Conservation (phyloP, 331 rosid genomes). For the Erythrophleum ivorense region DNA sequence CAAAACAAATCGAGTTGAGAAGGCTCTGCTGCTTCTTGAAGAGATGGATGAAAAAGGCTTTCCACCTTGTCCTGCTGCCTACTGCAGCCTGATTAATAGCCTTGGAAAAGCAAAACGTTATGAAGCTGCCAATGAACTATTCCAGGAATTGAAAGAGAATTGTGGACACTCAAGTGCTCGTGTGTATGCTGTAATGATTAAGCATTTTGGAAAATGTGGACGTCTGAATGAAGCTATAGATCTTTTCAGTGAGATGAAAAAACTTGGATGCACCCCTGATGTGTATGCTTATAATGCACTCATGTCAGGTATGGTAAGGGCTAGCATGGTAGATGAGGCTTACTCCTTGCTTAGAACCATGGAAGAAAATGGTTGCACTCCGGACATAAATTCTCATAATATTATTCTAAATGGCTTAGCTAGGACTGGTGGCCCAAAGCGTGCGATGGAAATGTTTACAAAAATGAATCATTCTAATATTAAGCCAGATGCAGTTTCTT, state of each 20-base stretch:
- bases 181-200: constrained; percentile 96
- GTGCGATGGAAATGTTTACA: constrained; percentile 72
- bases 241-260: constrained; percentile 82
- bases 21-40: constrained; percentile 88
- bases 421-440: constrained; percentile 76
- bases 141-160: constrained; percentile 87
- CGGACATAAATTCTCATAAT: constrained; percentile 82
- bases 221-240: constrained; percentile 71
- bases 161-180: constrained; percentile 89
- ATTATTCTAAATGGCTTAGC: constrained; percentile 81
- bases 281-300: constrained; percentile 94
- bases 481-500: constrained; percentile 82
- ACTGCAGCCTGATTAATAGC: constrained; percentile 91
- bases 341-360: constrained; percentile 71
- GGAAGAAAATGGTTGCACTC: constrained; percentile 79
- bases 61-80: constrained; percentile 97
- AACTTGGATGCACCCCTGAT: constrained; percentile 84
- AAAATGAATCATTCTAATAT: constrained; percentile 67
- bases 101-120: constrained; percentile 92
- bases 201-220: constrained; percentile 90
- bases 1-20: constrained; percentile 85
- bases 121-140: constrained; percentile 91
- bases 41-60: constrained; percentile 97
- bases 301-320: constrained; percentile 93
- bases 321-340: constrained; percentile 77